Conservation (phyloP, 129 eudicot species). For the Ambrosia artemisiifolia region DNA sequence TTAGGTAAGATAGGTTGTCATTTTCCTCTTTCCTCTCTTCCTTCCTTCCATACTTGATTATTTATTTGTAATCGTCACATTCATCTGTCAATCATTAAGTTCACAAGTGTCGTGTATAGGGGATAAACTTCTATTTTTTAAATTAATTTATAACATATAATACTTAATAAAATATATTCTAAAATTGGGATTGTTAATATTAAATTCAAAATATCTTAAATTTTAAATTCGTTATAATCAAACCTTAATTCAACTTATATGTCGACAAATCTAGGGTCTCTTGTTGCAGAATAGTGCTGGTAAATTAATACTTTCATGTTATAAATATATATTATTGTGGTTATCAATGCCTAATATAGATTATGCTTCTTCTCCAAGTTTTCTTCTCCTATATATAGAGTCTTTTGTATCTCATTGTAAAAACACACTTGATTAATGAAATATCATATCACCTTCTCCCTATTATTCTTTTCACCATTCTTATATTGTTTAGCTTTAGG, state of each 20-base stretch:
- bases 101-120: background rate
- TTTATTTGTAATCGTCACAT: background rate
- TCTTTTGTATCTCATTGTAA: too few species aligned
- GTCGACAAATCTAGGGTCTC: background rate
- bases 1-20: slow-evolving; percentile 13
- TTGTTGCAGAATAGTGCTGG: too few species aligned
- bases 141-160: background rate
- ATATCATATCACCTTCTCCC: too few species aligned
- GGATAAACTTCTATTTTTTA: background rate
- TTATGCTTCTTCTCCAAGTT: too few species aligned
- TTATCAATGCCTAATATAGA: too few species aligned
- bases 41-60: background rate
- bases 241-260: background rate
- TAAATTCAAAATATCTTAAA: background rate
- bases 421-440: too few species aligned
- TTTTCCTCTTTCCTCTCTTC: slow-evolving; percentile 7
- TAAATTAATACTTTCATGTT: too few species aligned
- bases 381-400: too few species aligned
- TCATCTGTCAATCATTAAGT: slow-evolving; percentile 5
- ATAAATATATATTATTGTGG: too few species aligned
- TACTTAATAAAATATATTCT: background rate
- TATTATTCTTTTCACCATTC: too few species aligned
- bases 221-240: background rate
- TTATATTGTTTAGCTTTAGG: too few species aligned
- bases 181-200: background rate